Conservation (phyloP, 2,329 filamentous ascomycete genomes). For the Pseudogymnoascus pannorum region DNA sequence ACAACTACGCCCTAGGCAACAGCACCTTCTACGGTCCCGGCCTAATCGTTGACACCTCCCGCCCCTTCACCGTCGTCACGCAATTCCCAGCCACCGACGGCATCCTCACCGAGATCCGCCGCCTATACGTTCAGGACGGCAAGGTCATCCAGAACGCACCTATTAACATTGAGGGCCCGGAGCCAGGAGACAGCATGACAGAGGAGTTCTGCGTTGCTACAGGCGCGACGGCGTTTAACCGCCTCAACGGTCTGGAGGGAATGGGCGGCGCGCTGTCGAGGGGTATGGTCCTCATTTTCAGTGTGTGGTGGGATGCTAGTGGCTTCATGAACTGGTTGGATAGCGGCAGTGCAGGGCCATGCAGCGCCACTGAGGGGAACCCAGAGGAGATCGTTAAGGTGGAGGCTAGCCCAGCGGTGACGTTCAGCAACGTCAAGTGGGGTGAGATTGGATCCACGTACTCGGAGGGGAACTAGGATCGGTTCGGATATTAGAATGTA, state of each 20-base stretch:
- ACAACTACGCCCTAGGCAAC: constrained; percentile 32
- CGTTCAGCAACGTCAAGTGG: constrained; percentile 50
- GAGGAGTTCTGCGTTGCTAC: constrained; percentile 31
- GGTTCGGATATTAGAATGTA: not conserved
- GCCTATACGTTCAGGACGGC: constrained; percentile 39
- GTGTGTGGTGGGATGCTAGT: constrained; percentile 47
- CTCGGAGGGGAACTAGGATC: not conserved
- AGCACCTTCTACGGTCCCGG: constrained; percentile 18
- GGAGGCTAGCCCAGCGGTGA: constrained; percentile 42
- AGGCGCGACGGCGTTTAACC: constrained; percentile 27
- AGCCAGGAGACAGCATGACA: constrained; percentile 32
- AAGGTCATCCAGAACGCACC: constrained; percentile 32
- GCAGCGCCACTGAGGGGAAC: constrained; percentile 44
- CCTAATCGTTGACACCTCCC: constrained; percentile 32
- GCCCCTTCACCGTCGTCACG: constrained; percentile 42
- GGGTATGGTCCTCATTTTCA: constrained; percentile 47
- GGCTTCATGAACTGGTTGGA: constrained; percentile 53
- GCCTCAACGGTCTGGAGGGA: constrained; percentile 33
- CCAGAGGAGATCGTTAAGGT: constrained; percentile 41
- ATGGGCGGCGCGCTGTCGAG: constrained; percentile 32
- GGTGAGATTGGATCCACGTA: constrained; percentile 51
- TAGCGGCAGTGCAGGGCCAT: constrained; percentile 43
- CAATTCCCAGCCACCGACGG: constrained; percentile 39
- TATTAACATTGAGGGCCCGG: constrained; percentile 24
- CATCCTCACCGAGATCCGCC: constrained; percentile 37